Evolutionary conservation across 768 basidiomycete genomes (phyloP).

Genomic region (Collybia mongolica): DNA sequence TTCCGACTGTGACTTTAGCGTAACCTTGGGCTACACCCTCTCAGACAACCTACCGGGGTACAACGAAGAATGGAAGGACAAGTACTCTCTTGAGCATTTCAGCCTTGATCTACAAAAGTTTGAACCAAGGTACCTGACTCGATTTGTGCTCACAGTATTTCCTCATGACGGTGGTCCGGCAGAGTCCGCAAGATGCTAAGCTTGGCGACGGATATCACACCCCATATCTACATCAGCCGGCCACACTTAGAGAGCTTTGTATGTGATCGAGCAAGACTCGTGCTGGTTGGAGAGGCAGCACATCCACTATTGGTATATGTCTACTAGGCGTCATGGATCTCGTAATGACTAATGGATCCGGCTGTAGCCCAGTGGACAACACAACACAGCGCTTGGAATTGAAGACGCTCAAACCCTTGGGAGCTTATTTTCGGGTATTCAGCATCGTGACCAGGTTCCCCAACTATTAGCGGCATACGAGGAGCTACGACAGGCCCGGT

Average conservation of each 20-base stretch:
- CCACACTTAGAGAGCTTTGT: slow-evolving; percentile 45
- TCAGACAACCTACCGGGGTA: slow-evolving; percentile 17
- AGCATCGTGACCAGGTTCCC: slow-evolving; percentile 43
- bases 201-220: slow-evolving; percentile 24
- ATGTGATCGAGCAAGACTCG: slow-evolving; percentile 43
- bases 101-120: slow-evolving; percentile 32
- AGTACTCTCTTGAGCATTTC: slow-evolving; percentile 29
- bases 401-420: slow-evolving; percentile 66
- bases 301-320: slow-evolving; percentile 49
- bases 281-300: slow-evolving; percentile 61
- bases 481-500: slow-evolving; percentile 56
- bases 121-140: slow-evolving; percentile 29
- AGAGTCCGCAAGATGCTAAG: slow-evolving; percentile 34
- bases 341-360: not conserved
- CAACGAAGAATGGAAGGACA: slow-evolving; percentile 29
- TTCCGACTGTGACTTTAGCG: slow-evolving; percentile 23
- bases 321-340: not conserved
- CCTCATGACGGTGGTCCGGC: not conserved
- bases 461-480: slow-evolving; percentile 54
- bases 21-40: slow-evolving; percentile 22
- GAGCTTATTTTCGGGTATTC: slow-evolving; percentile 55
- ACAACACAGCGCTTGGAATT: slow-evolving; percentile 49
- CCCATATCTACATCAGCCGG: slow-evolving; percentile 26
- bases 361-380: slow-evolving; percentile 50
- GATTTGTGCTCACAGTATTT: not conserved